Conservation (phyloP, 2,329 filamentous ascomycete species). For the Ophiostoma pallidulum region DNA sequence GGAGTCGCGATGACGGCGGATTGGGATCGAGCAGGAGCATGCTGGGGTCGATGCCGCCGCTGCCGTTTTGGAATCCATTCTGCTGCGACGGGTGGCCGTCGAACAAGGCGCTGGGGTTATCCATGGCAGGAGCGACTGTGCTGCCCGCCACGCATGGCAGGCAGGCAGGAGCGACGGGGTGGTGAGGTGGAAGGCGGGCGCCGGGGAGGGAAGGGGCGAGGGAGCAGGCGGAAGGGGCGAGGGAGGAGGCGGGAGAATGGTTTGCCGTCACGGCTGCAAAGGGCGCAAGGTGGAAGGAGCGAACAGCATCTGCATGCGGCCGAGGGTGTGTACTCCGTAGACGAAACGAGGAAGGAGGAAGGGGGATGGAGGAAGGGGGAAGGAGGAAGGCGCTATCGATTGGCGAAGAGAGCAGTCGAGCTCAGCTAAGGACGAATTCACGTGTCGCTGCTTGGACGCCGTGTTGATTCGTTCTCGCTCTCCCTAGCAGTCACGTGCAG, state of each 20-base stretch:
- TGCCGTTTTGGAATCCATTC: constrained; percentile 16
- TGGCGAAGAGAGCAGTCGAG: too few relatives aligned
- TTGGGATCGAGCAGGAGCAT: constrained; percentile 16
- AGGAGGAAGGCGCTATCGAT: background rate
- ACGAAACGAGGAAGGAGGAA: background rate
- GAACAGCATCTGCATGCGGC: background rate
- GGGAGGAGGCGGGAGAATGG: too few relatives aligned
- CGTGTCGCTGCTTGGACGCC: too few relatives aligned
- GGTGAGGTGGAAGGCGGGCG: background rate
- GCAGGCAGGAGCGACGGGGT: constrained; percentile 17
- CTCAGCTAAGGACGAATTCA: too few relatives aligned
- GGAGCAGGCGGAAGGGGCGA: background rate
- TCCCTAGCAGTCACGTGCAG: too few relatives aligned
- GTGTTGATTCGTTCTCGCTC: too few relatives aligned
- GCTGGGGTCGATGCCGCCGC: constrained; percentile 17
- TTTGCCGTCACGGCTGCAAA: too few relatives aligned
- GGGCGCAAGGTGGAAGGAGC: constrained; percentile 9
- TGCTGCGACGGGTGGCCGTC: constrained; percentile 13
- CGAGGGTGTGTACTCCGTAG: background rate
- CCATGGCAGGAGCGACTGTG: constrained; percentile 22
- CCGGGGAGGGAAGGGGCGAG: constrained; percentile 5
- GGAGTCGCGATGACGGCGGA: constrained; percentile 9
- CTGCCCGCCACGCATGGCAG: constrained; percentile 21
- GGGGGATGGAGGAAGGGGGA: background rate
- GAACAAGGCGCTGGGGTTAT: constrained; percentile 17